Conservation (phyloP, 2,329 filamentous ascomycete genomes). For the Colletotrichum spinosum region DNA sequence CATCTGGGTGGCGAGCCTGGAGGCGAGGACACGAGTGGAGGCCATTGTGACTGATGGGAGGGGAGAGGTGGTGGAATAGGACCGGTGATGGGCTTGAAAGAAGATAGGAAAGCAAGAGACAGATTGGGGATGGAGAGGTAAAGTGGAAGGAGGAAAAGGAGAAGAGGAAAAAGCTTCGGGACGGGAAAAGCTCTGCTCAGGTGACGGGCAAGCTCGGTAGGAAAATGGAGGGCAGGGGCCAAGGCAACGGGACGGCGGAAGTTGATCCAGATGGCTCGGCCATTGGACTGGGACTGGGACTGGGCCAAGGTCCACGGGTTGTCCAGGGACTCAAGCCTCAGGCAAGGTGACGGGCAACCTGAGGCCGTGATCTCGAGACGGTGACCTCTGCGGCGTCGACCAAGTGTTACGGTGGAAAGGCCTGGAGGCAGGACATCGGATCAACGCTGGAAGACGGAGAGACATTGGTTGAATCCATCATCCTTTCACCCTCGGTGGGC, state of each 20-base stretch:
- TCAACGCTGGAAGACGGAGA: constrained; percentile 29
- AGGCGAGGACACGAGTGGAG: constrained; percentile 80
- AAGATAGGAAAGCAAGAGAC: constrained; percentile 39
- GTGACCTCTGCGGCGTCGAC: neutral
- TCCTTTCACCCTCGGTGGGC: constrained; percentile 28
- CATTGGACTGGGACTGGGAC: neutral
- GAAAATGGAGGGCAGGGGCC: constrained; percentile 36
- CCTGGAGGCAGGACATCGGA: constrained; percentile 17
- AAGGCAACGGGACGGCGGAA: constrained; percentile 39
- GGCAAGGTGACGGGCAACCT: constrained; percentile 19
- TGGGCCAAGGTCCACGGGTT: constrained; percentile 32
- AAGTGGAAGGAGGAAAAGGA: constrained; percentile 52
- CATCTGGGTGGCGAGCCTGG: constrained; percentile 82
- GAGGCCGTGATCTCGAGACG: neutral
- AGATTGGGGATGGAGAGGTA: constrained; percentile 39
- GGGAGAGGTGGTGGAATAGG: constrained; percentile 54
- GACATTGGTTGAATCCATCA: constrained; percentile 30
- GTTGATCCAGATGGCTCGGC: constrained; percentile 39
- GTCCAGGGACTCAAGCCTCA: constrained; percentile 25
- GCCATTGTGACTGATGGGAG: constrained; percentile 78
- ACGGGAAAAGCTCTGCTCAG: constrained; percentile 44
- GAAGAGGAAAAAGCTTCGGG: constrained; percentile 50
- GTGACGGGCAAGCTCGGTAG: constrained; percentile 39
- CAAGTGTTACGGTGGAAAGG: no score
- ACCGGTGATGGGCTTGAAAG: constrained; percentile 39